Percentiles rank a stretch among this genome's conserved stretches.
Evolutionary conservation across 345 rosid species (phyloP).

Genomic region (Salix suchowensis): DNA sequence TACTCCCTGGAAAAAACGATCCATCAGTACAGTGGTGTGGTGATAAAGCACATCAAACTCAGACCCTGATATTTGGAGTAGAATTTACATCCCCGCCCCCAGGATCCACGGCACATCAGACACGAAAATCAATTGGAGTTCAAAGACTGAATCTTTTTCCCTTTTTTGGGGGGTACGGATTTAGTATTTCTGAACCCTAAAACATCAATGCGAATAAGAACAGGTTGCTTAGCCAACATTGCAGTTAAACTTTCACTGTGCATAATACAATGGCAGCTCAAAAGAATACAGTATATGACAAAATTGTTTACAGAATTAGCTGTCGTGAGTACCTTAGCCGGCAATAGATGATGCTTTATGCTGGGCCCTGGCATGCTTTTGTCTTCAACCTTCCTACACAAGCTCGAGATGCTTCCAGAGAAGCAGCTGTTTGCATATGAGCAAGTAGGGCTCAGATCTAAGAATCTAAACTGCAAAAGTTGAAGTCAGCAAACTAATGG

Average conservation of each 20-base stretch:
- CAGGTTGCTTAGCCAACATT: background rate
- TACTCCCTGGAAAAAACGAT: too few species aligned
- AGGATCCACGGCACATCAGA: too few species aligned
- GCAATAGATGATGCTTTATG: background rate
- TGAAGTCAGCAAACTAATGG: background rate
- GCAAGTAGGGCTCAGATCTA: background rate
- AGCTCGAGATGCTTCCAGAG: conserved; percentile 4
- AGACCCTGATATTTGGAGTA: too few species aligned
- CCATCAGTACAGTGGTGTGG: too few species aligned
- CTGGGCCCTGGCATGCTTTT: background rate
- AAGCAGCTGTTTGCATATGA: background rate
- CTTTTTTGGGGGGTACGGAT: background rate
- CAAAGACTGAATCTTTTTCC: too few species aligned
- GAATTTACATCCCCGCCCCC: too few species aligned
- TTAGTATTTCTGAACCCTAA: background rate
- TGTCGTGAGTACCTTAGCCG: background rate
- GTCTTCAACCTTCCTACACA: background rate
- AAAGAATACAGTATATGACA: background rate
- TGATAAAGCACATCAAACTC: too few species aligned
- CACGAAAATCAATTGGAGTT: too few species aligned
- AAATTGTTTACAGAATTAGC: background rate
- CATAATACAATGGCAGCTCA: background rate
- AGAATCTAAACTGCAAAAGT: background rate
- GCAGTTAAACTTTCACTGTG: background rate
- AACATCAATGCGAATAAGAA: background rate